Conservation (phyloP, 129 eudicot species). For the Rutidosis leptorrhynchoides region DNA sequence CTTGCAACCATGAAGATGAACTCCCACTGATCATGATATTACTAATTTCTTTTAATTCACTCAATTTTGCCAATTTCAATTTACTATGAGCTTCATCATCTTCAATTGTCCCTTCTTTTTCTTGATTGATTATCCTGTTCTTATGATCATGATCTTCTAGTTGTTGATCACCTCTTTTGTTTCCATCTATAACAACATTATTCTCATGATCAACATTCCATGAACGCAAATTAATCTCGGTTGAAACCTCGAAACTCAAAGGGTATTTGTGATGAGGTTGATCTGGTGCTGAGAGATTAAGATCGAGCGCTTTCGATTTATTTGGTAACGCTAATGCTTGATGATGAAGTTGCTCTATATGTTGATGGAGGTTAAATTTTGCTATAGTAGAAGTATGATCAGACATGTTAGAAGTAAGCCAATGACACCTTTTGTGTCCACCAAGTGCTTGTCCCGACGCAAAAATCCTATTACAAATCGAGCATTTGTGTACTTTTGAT, state of each 20-base stretch:
- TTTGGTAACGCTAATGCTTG: slow-evolving; percentile 33
- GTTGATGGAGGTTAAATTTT: slow-evolving; percentile 47
- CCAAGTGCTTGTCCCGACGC: slow-evolving; percentile 89
- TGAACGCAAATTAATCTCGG: slow-evolving; percentile 54
- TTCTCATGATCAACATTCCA: slow-evolving; percentile 40
- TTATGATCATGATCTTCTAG: slow-evolving; percentile 26
- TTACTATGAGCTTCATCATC: slow-evolving; percentile 93
- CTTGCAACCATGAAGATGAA: slow-evolving; percentile 90
- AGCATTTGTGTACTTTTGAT: slow-evolving; percentile 82
- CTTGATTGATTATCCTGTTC: slow-evolving; percentile 23
- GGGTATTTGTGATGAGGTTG: slow-evolving; percentile 38
- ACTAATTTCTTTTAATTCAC: slow-evolving; percentile 64
- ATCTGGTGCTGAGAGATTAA: slow-evolving; percentile 49
- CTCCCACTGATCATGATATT: slow-evolving; percentile 41
- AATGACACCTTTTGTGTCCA: slow-evolving; percentile 91
- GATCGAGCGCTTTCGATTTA: slow-evolving; percentile 46
- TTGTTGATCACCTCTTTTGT: slow-evolving; percentile 20
- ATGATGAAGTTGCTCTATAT: slow-evolving; percentile 42
- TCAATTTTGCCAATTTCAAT: slow-evolving; percentile 63
- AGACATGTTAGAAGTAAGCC: slow-evolving; percentile 75
- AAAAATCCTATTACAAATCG: slow-evolving; percentile 78
- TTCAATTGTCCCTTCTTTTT: slow-evolving; percentile 23
- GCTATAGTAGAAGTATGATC: slow-evolving; percentile 48
- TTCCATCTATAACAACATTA: too few species aligned
- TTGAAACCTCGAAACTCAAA: slow-evolving; percentile 64